Base-by-base conservation (phyloP, 257 asterid species). In the Solanum pinnatisectum region DNA sequence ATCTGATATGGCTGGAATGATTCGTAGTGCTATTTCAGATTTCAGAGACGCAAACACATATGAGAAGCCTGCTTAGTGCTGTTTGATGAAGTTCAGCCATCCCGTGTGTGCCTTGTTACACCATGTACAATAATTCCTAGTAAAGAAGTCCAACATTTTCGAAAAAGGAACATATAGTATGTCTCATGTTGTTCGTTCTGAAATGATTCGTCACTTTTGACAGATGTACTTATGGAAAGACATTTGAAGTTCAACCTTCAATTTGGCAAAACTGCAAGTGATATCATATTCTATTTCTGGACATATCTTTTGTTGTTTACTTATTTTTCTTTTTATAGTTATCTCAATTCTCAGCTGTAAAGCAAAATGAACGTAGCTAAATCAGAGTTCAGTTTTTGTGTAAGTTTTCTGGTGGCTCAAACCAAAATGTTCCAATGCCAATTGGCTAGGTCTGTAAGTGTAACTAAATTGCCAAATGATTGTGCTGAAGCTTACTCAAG, bases 1-100 rank as follows among this genome's bases (percentile, higher is more conserved):
- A n/a, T 88, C 96, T 1, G 98, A 95, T 88, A 90, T 95, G 88
- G 98, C 92, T 72, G 96, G 97, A 84, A 93, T 92, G 94, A 96
- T 95, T 74, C 91, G 90, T 79, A 93, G 94, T 44, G 94, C 96
- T 83, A 95, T 96, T 68, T 92, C 96, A 22, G 88, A 93, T 4
- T 96, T 95, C 77, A 92, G 99, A 90, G 99, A 96, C 87, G 93
- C 92, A 49, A 96, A 94, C 78, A 94, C 98, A 10, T 95, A 94
- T 27, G 96, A 93, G 94, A 95, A 95, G 91, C 99, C 99, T 63
- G 22, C 94, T 85, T 93, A 88, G 87, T 25, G 15, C 25, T 40
- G 59, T 40, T 63, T 14, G 37, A 16, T 8, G 37, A 25, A 78
- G 37, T 78, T 77, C 2, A 74, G 52, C 52, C 49, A 4, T 16